phyloP scores from a whole-genome alignment of 106 monocot genomes.

The Phalaenopsis aphrodite region DNA sequence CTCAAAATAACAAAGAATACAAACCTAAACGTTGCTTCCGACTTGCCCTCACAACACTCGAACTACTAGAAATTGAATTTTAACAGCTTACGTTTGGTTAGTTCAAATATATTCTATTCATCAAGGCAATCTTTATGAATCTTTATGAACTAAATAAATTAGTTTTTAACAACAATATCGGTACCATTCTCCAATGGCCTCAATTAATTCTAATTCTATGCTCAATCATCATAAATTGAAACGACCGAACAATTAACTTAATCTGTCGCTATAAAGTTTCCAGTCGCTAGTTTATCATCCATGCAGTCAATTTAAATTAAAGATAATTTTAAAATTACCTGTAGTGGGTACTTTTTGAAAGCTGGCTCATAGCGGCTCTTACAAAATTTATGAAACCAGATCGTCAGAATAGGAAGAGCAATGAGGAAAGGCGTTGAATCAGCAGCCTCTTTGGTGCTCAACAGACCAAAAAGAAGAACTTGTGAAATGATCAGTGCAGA shows the following conservation, averaged over 20 bases:
- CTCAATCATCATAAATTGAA: neutral
- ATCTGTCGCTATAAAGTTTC: neutral
- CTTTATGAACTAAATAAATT: too few relatives aligned
- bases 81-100: too few relatives aligned
- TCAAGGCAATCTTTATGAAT: too few relatives aligned
- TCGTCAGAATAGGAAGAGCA: slow-evolving; percentile 61
- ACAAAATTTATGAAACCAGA: slow-evolving; percentile 63
- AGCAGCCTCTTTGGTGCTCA: slow-evolving; percentile 54
- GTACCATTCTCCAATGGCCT: too few relatives aligned
- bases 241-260: neutral
- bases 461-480: slow-evolving; percentile 53
- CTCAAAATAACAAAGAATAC: too few relatives aligned
- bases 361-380: slow-evolving; percentile 64
- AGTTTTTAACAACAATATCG: too few relatives aligned
- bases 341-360: slow-evolving; percentile 53
- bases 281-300: neutral
- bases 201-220: neutral
- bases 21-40: too few relatives aligned
- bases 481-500: slow-evolving; percentile 56
- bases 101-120: too few relatives aligned
- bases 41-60: too few relatives aligned
- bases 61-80: too few relatives aligned
- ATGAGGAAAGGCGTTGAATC: slow-evolving; percentile 58
- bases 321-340: slow-evolving; percentile 29
- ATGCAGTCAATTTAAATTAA: too few relatives aligned